Conservation (phyloP, 2,329 filamentous ascomycete genomes). For the Trichoderma koningii region DNA sequence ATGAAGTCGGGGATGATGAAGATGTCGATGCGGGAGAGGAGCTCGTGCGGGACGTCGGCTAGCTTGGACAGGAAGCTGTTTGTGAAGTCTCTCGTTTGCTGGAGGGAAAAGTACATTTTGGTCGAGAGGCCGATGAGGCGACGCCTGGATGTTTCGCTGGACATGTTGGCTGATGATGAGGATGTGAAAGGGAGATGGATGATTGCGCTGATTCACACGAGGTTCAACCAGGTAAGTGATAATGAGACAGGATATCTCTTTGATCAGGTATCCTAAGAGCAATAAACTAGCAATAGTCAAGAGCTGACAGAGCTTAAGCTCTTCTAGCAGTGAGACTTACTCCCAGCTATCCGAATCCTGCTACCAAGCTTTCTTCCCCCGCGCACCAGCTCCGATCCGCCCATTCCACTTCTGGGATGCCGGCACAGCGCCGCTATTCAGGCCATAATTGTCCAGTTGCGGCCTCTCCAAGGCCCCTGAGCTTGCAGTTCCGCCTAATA, state of each 20-base stretch:
- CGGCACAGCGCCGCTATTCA: slow-evolving; percentile 11
- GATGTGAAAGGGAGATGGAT: background rate
- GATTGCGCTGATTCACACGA: background rate
- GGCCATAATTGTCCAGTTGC: slow-evolving; percentile 9
- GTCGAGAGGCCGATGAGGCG: slow-evolving; percentile 72
- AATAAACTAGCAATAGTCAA: background rate
- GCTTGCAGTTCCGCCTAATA: no score
- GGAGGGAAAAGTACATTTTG: slow-evolving; percentile 76
- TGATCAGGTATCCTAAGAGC: background rate
- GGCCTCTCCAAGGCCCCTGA: background rate
- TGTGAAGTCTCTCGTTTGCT: slow-evolving; percentile 61
- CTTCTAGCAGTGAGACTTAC: background rate
- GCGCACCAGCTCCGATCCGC: slow-evolving; percentile 20
- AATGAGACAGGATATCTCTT: background rate
- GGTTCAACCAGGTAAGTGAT: no score
- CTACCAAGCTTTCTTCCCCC: background rate
- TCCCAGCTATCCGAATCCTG: no score
- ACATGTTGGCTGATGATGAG: slow-evolving; percentile 12
- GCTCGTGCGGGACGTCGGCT: slow-evolving; percentile 44
- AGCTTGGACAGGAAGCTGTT: slow-evolving; percentile 50
- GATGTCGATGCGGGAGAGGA: slow-evolving; percentile 61
- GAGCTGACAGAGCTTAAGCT: background rate
- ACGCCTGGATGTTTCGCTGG: slow-evolving; percentile 42
- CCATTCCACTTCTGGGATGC: slow-evolving; percentile 28
- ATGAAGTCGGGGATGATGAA: slow-evolving; percentile 80